Conservation (phyloP, 306 rosid species). For the Acacia confusa region DNA sequence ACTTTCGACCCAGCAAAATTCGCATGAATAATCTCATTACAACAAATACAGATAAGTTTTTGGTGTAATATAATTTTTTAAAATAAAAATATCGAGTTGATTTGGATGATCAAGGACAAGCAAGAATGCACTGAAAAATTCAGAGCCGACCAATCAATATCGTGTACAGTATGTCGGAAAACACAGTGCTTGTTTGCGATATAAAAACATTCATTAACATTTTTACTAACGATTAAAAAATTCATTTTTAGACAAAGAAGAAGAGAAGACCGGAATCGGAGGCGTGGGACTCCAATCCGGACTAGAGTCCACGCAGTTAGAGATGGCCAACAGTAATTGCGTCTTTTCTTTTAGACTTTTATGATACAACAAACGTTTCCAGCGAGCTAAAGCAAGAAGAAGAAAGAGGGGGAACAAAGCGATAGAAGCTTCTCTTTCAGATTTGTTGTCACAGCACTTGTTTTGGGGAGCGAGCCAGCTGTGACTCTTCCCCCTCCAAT, state of each 20-base stretch:
- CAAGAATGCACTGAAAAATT: neutral
- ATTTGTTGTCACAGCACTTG: conserved; percentile 26
- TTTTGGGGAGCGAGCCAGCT: conserved; percentile 24
- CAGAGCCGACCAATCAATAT: neutral
- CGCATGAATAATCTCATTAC: neutral
- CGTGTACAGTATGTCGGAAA: neutral
- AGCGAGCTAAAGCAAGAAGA: neutral
- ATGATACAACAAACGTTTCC: neutral
- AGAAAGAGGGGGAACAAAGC: neutral
- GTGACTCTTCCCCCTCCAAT: neutral
- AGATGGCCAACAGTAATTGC: neutral
- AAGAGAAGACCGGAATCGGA: neutral
- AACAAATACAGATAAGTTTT: neutral
- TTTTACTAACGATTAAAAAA: no score
- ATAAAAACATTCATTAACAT: no score
- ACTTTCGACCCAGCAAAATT: neutral
- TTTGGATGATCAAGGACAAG: neutral
- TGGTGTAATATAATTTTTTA: neutral
- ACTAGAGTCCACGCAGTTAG: conserved; percentile 12
- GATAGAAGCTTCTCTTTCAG: conserved; percentile 29
- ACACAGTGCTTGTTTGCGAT: neutral
- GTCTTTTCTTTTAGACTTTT: neutral
- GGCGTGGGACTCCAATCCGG: neutral
- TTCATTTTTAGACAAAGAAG: no score
- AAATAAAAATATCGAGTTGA: neutral